Evolutionary conservation across 2,329 filamentous ascomycete genomes (phyloP), one percentile per base, ranked within the genome.

Genomic region (Triangularia setosa): DNA sequence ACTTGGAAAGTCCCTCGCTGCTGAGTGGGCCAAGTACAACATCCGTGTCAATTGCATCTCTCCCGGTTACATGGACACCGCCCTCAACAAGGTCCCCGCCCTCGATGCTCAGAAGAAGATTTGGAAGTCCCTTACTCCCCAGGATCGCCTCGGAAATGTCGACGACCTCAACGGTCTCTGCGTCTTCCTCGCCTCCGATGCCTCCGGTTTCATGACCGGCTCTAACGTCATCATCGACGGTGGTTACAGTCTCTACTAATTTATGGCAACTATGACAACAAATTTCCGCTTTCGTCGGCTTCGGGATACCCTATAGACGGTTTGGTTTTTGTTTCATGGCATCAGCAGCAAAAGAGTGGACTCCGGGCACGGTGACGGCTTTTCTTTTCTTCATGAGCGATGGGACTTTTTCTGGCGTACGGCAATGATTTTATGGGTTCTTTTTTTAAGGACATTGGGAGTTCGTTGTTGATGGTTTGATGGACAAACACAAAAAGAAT

Each of bases 41-140:
- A 92, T 94, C 74, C 88, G 91, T 40, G 90, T 93, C 73, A 95
- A 95, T 84, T 89, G 87, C 77, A 92, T 94, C 78, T 91, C 88
- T 6, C 91, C 91, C 21, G 91, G 91, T 28, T 94, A 94, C 81
- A 93, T 94, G 88, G 90, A 93, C 80, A 95, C 91, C 4, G 89
- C 88, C 4, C 82, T 92, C 67, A 93, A 92, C 84, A 87, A 88
- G 65, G 89, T 91, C 7, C 89, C 90, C 23, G 88, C 88, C 44
- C 86, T 93, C 21, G 90, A 93, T 68, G 89, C 88, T 57, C 89
- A 92, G 82, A 92, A 92, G 87, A 89, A 88, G 79, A 90, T 92
- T 77, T 93, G 90, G 90, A 86, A 86, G 71, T 85, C 84, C 40
- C 75, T 90, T 67, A 93, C 90, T 7, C 90, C 90, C 9, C 89